Evolutionary conservation across 768 basidiomycete species (phyloP), one percentile per base, ranked within the genome.

Genomic region (Phlebiopsis gigantea): DNA sequence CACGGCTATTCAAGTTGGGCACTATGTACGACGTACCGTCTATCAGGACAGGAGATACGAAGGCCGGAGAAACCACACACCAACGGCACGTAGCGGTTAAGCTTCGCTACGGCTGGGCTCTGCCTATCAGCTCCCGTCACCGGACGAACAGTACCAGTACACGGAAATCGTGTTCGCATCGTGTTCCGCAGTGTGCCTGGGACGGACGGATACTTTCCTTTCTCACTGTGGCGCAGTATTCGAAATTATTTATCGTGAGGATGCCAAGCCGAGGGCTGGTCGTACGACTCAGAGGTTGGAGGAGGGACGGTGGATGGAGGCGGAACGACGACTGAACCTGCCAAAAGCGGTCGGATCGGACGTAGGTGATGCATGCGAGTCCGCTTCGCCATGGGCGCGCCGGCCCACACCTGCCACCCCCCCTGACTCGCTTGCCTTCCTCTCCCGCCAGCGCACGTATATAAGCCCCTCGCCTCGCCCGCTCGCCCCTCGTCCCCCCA

Each of bases 381-480:
- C 42, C 46, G n/a, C 17, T 28, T 29, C 26, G 51, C 41, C 29
- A 30, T 41, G 46, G 14, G 17, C 42, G 22, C 34, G 10, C 56
- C 47, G 56, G 48, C 49, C 30, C 44, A 42, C 43, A 21, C 44
- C 47, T 58, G 46, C 34, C 22, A 5, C 42, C 48, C 54, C 54
- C 42, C 53, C 58, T 59, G 55, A 59, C 58, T 46, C 46, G 25
- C 30, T 41, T 49, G 42, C 26, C 28, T 43, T 45, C 43, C 57
- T 55, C 25, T 30, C 28, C n/a, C 55, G 34, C 29, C 17, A 34
- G 28, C 53, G 22, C 54, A 52, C 55, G 49, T 50, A 56, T 59
- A 59, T 59, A 59, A 58, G 19, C 19, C 45, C 45, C 30, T 46
- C 22, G 26, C 42, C 43, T 10, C 48, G 24, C 46, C 31, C 57